Evolutionary conservation across 352 stramenopile species (phyloP).

Genomic region (Pythium dissotocum): DNA sequence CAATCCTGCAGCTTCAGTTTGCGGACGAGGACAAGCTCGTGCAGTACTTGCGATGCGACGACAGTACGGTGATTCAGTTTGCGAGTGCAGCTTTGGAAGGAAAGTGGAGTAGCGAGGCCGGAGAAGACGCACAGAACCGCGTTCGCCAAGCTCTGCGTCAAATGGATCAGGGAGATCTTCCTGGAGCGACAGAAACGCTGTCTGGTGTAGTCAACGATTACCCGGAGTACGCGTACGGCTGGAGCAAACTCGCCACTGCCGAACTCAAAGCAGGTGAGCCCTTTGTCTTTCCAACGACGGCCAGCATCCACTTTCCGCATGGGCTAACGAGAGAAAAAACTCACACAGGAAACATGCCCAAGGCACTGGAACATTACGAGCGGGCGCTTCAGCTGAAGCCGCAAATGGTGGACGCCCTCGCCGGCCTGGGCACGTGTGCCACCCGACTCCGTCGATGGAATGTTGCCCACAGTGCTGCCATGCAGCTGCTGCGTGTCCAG

Average conservation of each 20-base stretch:
- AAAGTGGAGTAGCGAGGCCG: slow-evolving; percentile 67
- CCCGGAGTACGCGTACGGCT: slow-evolving; percentile 64
- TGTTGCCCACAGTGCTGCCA: slow-evolving; percentile 51
- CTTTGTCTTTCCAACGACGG: background rate
- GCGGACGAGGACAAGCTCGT: slow-evolving; percentile 67
- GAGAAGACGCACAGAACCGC: slow-evolving; percentile 37
- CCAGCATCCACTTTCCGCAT: too few relatives aligned
- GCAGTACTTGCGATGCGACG: slow-evolving; percentile 61
- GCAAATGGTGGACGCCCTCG: slow-evolving; percentile 67
- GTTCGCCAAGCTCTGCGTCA: slow-evolving; percentile 47
- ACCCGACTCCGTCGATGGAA: slow-evolving; percentile 67
- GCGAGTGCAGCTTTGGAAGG: slow-evolving; percentile 69
- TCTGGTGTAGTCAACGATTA: slow-evolving; percentile 46
- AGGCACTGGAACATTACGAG: slow-evolving; percentile 60
- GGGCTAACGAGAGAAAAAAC: background rate
- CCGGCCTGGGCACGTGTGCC: slow-evolving; percentile 73
- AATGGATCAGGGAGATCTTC: slow-evolving; percentile 43
- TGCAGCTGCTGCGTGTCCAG: slow-evolving; percentile 60
- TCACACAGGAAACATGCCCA: slow-evolving; percentile 45
- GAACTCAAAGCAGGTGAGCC: slow-evolving; percentile 57
- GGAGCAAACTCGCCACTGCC: slow-evolving; percentile 73
- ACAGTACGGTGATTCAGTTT: slow-evolving; percentile 74
- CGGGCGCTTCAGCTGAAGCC: slow-evolving; percentile 66
- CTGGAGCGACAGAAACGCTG: slow-evolving; percentile 46
- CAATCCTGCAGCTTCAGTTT: slow-evolving; percentile 74